Conservation (phyloP, 768 basidiomycete species). For the Trametes sanguinea region DNA sequence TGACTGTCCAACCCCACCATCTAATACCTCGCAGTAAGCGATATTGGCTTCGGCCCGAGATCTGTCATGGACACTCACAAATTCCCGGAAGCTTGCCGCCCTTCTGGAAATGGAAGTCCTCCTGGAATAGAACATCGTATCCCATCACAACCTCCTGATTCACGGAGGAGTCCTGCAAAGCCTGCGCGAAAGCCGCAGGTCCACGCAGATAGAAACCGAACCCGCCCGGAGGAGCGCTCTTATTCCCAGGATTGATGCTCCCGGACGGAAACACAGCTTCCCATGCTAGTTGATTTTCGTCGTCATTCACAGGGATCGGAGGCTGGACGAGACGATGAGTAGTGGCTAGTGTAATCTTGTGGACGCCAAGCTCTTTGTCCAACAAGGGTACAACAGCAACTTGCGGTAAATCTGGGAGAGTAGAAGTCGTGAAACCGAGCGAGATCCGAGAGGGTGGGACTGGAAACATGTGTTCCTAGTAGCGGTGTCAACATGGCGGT, state of each 20-base stretch:
- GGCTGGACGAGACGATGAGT: slow-evolving; percentile 35
- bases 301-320: slow-evolving; percentile 26
- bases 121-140: slow-evolving; percentile 66
- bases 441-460: slow-evolving; percentile 15
- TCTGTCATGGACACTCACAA: slow-evolving; percentile 44
- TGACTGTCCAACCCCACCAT: slow-evolving; percentile 55
- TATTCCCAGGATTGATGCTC: slow-evolving; percentile 55
- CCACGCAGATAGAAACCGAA: slow-evolving; percentile 73
- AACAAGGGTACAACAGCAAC: slow-evolving; percentile 35
- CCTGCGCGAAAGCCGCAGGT: slow-evolving; percentile 43
- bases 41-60: neutral
- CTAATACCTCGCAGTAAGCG: slow-evolving; percentile 32
- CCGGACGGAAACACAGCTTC: slow-evolving; percentile 63
- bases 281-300: slow-evolving; percentile 44
- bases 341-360: slow-evolving; percentile 45
- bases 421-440: slow-evolving; percentile 47
- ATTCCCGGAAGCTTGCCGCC: slow-evolving; percentile 79
- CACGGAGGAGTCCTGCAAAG: slow-evolving; percentile 29
- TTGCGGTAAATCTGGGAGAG: slow-evolving; percentile 27
- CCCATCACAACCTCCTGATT: slow-evolving; percentile 54
- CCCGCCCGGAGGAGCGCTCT: slow-evolving; percentile 53
- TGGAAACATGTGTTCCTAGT: slow-evolving; percentile 3
- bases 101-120: slow-evolving; percentile 66
- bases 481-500: too few relatives aligned
- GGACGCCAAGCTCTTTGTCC: slow-evolving; percentile 51